These are phyloP conservation scores for Rhodomyrtus tomentosa DNA, from an alignment of 345 rosid species.

Conservation along the genomic window DNA sequence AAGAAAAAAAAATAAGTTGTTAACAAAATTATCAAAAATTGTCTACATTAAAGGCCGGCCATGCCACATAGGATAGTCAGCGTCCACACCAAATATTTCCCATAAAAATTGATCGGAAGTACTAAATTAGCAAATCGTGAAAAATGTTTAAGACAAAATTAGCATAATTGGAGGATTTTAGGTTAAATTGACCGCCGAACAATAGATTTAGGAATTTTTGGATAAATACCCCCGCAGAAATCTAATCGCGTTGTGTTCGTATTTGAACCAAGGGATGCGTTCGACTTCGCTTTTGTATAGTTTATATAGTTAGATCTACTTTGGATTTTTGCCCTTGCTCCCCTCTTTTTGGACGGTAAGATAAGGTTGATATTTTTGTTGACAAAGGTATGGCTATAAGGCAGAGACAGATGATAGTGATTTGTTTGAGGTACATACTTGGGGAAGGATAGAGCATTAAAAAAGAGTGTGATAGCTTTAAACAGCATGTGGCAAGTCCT, in stretches of 20 bases:
- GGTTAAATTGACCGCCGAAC: no score
- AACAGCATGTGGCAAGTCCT: background rate
- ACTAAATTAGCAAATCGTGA: no score
- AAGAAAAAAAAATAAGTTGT: no score
- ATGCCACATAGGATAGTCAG: no score
- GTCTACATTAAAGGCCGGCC: no score
- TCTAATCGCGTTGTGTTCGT: background rate
- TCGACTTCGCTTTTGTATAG: background rate
- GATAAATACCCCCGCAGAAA: background rate
- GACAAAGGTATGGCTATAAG: background rate
- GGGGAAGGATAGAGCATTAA: background rate
- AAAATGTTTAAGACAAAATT: no score
- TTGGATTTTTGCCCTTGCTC: background rate
- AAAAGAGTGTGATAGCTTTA: background rate
- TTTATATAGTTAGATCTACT: background rate
- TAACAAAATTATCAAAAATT: no score
- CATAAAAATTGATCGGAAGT: no score
- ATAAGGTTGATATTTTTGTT: background rate
- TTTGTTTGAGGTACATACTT: background rate
- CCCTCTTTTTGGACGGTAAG: background rate
- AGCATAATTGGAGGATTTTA: no score
- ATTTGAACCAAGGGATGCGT: background rate
- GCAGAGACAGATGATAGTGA: background rate
- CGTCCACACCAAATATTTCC: no score
- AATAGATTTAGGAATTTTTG: no score